Evolutionary conservation across 148 eudicot species (phyloP), one percentile per base, ranked within the genome.

Genomic region (Chenopodium album): DNA sequence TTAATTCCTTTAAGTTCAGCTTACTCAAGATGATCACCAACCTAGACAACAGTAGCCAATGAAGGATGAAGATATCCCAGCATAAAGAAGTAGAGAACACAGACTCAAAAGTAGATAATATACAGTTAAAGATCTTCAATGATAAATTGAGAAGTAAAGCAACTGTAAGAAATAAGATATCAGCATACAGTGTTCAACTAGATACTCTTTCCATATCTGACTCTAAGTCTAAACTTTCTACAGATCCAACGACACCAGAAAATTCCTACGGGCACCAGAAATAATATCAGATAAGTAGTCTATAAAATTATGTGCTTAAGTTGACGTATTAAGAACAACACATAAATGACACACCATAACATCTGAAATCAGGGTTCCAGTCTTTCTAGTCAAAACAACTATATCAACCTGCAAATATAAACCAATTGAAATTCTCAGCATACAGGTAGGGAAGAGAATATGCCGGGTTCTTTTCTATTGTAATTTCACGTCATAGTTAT

Each of bases 21-120:
- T 89, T 96, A 94, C 84, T 96, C 99, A 80, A 96, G 95, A 86
- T 98, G 99, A 90, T 96, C 99, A 76, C 99, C 99, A 78, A 96
- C 99, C 99, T 96, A 84, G 32, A 80, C 19, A 79, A 28, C 63
- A 26, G 22, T 54, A 23, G 59, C 56, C 56, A 41, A 66, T 7
- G n/a, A 23, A 73, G 50, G 50, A 47, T 47, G 50, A 47, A 9
- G 62, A 62, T 34, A 19, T 20, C 19, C 63, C 22, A 34, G 37
- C 37, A 34, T 34, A 34, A 34, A 34, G 37, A 34, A 34, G 37
- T 47, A 47, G 9, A 47, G 50, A 52, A 75, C 10, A 20, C 4
- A 9, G n/a, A 65, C 60, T 16, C 73, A 28, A 56, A 76, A 14
- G 14, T 11, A 9, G 26, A 68, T 34, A 46, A 65, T 46, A n/a